phyloP scores from a whole-genome alignment of 2,329 filamentous ascomycete species.

The Pyrenophora tritici-repentis region DNA sequence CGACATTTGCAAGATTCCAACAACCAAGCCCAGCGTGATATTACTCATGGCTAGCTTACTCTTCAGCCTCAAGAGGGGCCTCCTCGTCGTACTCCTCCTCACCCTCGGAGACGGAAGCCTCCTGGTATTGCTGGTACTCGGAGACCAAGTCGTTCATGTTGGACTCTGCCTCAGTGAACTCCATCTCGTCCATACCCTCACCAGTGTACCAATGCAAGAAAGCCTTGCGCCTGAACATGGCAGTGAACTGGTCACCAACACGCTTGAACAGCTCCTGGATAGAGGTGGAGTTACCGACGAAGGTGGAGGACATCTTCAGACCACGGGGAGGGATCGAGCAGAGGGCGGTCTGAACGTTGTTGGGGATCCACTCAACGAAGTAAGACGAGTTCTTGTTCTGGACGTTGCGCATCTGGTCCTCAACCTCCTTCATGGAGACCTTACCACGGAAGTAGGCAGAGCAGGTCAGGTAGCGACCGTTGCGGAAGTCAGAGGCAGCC shows the following conservation, averaged over 20 bases:
- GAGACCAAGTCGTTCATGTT: slow-evolving; percentile 99
- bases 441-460: slow-evolving; percentile 99
- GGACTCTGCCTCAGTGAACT: slow-evolving; percentile 99
- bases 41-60: slow-evolving; percentile 47
- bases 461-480: slow-evolving; percentile 99
- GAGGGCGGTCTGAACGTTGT: slow-evolving; percentile 99
- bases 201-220: slow-evolving; percentile 99
- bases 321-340: slow-evolving; percentile 98
- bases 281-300: slow-evolving; percentile 98
- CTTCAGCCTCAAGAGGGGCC: slow-evolving; percentile 71
- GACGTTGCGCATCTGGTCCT: slow-evolving; percentile 99
- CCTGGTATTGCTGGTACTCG: slow-evolving; percentile 99
- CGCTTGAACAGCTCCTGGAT: slow-evolving; percentile 99
- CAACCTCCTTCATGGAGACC: slow-evolving; percentile 99
- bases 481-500: slow-evolving; percentile 99
- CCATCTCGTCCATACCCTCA: slow-evolving; percentile 99
- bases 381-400: slow-evolving; percentile 99
- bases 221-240: slow-evolving; percentile 99
- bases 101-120: slow-evolving; percentile 94
- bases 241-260: slow-evolving; percentile 98
- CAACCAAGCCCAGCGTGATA: slow-evolving; percentile 25
- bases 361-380: slow-evolving; percentile 99
- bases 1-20: slow-evolving; percentile 21
- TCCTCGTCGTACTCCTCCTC: slow-evolving; percentile 96
- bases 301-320: slow-evolving; percentile 98